phyloP scores from a whole-genome alignment of 2,329 filamentous ascomycete genomes.

The Emmonsiellopsis sp. region DNA sequence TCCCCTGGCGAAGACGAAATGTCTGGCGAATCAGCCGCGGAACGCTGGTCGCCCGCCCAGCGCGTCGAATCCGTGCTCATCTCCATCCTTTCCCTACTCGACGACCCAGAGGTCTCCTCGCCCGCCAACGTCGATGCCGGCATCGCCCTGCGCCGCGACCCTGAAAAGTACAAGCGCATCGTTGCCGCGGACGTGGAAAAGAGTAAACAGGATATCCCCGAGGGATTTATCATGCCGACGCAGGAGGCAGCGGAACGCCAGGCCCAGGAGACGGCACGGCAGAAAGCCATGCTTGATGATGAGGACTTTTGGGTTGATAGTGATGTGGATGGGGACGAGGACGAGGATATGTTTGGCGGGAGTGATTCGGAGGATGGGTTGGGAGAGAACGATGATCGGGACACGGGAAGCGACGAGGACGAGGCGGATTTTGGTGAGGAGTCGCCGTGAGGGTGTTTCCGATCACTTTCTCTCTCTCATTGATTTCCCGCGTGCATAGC shows the following conservation, averaged over 20 bases:
- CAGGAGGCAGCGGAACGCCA: constrained; percentile 44
- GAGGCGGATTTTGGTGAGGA: not conserved
- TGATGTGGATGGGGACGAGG: constrained; percentile 61
- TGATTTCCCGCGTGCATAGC: not conserved
- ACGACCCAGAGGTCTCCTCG: constrained; percentile 87
- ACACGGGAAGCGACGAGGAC: constrained; percentile 43
- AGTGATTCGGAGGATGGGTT: constrained; percentile 52
- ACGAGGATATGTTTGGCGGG: constrained; percentile 69
- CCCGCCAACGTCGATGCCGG: constrained; percentile 92
- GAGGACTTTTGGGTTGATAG: constrained; percentile 71
- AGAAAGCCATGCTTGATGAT: constrained; percentile 46
- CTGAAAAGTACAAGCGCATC: constrained; percentile 57
- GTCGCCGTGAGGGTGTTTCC: too few species aligned
- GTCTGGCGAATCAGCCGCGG: constrained; percentile 80
- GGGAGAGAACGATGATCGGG: constrained; percentile 33
- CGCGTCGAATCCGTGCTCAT: constrained; percentile 91
- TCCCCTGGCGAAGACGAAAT: constrained; percentile 83
- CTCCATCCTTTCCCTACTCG: constrained; percentile 81
- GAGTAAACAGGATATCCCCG: constrained; percentile 72
- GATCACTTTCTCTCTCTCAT: not conserved
- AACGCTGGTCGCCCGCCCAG: constrained; percentile 91
- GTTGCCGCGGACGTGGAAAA: constrained; percentile 62
- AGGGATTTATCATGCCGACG: constrained; percentile 73
- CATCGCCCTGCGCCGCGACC: constrained; percentile 70
- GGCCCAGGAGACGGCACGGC: not conserved